These are phyloP conservation scores for Scortechinia acanthostroma DNA, from an alignment of 2,329 filamentous ascomycete genomes.

Conservation along the genomic window DNA sequence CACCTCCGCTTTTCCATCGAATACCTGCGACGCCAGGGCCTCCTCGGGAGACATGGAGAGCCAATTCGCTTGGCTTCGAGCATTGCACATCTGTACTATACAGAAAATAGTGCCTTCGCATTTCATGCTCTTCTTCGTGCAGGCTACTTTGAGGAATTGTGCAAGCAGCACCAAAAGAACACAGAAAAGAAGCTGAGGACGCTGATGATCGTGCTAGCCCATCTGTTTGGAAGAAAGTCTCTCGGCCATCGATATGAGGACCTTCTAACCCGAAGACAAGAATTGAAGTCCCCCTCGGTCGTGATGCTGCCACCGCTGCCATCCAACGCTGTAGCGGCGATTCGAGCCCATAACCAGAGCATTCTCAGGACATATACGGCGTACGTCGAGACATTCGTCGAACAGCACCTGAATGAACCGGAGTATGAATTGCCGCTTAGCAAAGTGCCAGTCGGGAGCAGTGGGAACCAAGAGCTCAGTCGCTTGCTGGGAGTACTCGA, in stretches of 20 bases:
- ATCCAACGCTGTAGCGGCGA: constrained; percentile 39
- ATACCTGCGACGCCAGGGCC: constrained; percentile 63
- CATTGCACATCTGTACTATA: constrained; percentile 70
- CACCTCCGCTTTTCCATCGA: constrained; percentile 77
- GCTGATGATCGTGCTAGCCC: constrained; percentile 62
- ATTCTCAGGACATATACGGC: constrained; percentile 59
- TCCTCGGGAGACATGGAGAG: constrained; percentile 50
- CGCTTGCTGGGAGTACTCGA: constrained; percentile 9
- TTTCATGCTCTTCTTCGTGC: constrained; percentile 69
- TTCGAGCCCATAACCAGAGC: constrained; percentile 55
- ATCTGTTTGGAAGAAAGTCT: constrained; percentile 57
- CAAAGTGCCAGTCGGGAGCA: constrained; percentile 29
- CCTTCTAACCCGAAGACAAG: constrained; percentile 33
- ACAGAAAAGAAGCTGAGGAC: constrained; percentile 41
- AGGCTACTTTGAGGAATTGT: constrained; percentile 64
- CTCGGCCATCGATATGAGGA: constrained; percentile 35
- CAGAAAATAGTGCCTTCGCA: constrained; percentile 68
- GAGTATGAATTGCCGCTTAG: constrained; percentile 56
- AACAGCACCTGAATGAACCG: constrained; percentile 45
- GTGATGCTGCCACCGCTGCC: constrained; percentile 63
- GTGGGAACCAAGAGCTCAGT: constrained; percentile 7
- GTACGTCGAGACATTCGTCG: constrained; percentile 64
- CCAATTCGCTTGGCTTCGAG: constrained; percentile 69
- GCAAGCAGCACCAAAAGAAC: constrained; percentile 42
- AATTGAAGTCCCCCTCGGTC: constrained; percentile 52